Percentiles rank a stretch among this genome's conserved stretches.
Evolutionary conservation across 2,329 filamentous ascomycete species (phyloP).

Genomic region (Acarospora socialis): DNA sequence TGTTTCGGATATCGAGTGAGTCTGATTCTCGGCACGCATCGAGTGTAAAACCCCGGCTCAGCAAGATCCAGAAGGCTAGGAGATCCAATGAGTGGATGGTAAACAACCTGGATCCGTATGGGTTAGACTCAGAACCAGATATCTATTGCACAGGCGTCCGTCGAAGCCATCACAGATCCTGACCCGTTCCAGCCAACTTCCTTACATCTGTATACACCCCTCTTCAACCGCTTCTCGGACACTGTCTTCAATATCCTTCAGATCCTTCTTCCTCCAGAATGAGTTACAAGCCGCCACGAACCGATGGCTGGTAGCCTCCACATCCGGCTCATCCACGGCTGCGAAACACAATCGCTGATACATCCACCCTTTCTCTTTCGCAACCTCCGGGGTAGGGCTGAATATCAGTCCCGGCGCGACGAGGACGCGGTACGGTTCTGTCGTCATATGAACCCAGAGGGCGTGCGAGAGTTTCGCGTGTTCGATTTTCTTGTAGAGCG

Average conservation of each 20-base stretch:
- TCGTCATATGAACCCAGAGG: slow-evolving; percentile 57
- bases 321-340: slow-evolving; percentile 57
- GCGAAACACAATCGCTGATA: slow-evolving; percentile 75
- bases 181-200: too few relatives aligned
- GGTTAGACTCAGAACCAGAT: too few relatives aligned
- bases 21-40: too few relatives aligned
- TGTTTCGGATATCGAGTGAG: too few relatives aligned
- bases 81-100: too few relatives aligned
- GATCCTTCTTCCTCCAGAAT: slow-evolving; percentile 65
- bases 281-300: slow-evolving; percentile 54
- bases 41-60: too few relatives aligned
- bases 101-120: too few relatives aligned
- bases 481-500: slow-evolving; percentile 44
- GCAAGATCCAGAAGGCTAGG: too few relatives aligned
- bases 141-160: too few relatives aligned
- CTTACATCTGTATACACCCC: too few relatives aligned
- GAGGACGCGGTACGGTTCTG: slow-evolving; percentile 54
- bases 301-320: slow-evolving; percentile 46
- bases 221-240: slow-evolving; percentile 35
- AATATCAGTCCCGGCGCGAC: slow-evolving; percentile 62
- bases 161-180: too few relatives aligned
- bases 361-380: slow-evolving; percentile 46
- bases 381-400: slow-evolving; percentile 48
- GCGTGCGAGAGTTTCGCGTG: slow-evolving; percentile 46
- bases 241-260: slow-evolving; percentile 52